phyloP scores from a whole-genome alignment of 805 yeast genomes.

The Clavispora vitiphila region DNA sequence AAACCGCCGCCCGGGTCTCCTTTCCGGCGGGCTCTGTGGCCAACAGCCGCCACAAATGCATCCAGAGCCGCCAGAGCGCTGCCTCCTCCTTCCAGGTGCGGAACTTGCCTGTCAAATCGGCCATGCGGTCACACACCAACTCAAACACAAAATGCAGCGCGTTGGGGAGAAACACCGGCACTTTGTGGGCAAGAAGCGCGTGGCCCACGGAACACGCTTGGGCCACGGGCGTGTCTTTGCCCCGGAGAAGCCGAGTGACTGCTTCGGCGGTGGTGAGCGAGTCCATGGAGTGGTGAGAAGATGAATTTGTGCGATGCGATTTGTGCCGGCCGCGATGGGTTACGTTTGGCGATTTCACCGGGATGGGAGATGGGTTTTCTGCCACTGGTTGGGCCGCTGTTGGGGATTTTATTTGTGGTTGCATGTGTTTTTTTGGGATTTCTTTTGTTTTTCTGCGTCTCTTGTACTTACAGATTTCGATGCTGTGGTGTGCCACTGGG shows the following conservation, averaged over 20 bases:
- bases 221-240: conserved; percentile 41
- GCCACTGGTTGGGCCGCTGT: too few relatives aligned
- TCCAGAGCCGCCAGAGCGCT: conserved; percentile 49
- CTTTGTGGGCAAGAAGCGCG: conserved; percentile 27
- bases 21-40: conserved; percentile 16
- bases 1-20: conserved; percentile 32
- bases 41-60: conserved; percentile 32
- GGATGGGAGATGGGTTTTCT: too few relatives aligned
- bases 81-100: conserved; percentile 38
- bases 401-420: too few relatives aligned
- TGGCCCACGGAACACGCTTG: conserved; percentile 36
- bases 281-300: conserved; percentile 2
- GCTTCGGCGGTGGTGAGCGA: conserved; percentile 33
- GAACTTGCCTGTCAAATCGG: conserved; percentile 41
- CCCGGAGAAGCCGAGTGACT: conserved; percentile 53
- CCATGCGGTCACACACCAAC: conserved; percentile 55
- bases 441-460: too few relatives aligned
- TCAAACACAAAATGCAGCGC: conserved; percentile 51
- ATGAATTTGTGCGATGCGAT: background rate
- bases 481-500: too few relatives aligned
- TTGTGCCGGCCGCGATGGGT: too few relatives aligned
- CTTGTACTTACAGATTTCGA: too few relatives aligned
- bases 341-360: too few relatives aligned
- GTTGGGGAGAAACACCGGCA: conserved; percentile 49
- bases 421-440: too few relatives aligned